Evolutionary conservation across 371 early-diverging fungal genomes (phyloP).

Genomic region (Choanephora cucurbitarum): DNA sequence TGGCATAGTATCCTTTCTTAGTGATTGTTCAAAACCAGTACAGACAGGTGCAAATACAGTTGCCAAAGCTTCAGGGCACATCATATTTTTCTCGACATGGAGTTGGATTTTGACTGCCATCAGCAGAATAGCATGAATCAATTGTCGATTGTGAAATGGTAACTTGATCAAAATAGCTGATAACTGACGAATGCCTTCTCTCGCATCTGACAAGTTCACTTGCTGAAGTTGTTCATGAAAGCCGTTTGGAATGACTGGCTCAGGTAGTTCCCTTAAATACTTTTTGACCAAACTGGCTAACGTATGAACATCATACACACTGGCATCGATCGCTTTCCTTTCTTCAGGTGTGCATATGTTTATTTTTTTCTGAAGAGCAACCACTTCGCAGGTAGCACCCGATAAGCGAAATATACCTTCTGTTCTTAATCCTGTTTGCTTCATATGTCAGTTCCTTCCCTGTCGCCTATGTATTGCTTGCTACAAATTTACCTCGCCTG

Average conservation of each 20-base stretch:
- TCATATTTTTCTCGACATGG: conserved; percentile 31
- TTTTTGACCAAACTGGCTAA: conserved; percentile 48
- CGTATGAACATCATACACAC: conserved; percentile 44
- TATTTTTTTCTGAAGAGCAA: conserved; percentile 32
- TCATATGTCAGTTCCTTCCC: neutral
- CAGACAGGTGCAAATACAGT: conserved; percentile 49
- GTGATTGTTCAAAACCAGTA: conserved; percentile 41
- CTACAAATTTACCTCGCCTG: conserved; percentile 21
- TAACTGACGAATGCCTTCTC: conserved; percentile 16
- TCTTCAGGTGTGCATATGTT: conserved; percentile 27
- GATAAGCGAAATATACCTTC: conserved; percentile 50
- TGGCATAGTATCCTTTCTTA: conserved; percentile 12
- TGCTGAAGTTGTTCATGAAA: conserved; percentile 34
- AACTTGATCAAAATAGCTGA: conserved; percentile 26
- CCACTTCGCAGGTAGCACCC: conserved; percentile 45
- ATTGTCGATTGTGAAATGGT: conserved; percentile 38
- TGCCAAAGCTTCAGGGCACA: conserved; percentile 49
- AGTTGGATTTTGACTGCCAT: conserved; percentile 31
- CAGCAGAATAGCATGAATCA: conserved; percentile 38
- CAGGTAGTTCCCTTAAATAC: conserved; percentile 45
- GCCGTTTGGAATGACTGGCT: conserved; percentile 41
- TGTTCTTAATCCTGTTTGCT: conserved; percentile 28
- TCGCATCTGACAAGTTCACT: neutral
- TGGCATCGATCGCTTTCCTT: conserved; percentile 34
- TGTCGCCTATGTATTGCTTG: conserved; percentile 2